Percentiles rank a stretch among this genome's conserved stretches.
Evolutionary conservation across 2,329 filamentous ascomycete species (phyloP).

Genomic region (Colletotrichum coccodes): DNA sequence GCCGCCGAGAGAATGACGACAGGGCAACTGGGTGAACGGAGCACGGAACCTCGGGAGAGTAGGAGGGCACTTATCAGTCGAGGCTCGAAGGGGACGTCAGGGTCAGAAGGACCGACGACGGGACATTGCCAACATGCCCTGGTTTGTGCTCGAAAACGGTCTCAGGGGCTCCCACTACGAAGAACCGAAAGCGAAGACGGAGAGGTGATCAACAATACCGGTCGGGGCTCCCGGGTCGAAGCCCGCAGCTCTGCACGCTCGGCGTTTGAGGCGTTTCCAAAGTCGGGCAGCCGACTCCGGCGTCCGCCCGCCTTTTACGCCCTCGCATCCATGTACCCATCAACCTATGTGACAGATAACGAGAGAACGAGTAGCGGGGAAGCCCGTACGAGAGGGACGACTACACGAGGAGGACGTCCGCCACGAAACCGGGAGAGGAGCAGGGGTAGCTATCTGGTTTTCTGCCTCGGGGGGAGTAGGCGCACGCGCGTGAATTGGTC

Average conservation of each 20-base stretch:
- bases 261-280: constrained; percentile 13
- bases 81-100: not conserved
- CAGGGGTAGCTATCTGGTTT: not conserved
- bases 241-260: constrained; percentile 8
- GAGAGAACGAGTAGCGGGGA: not conserved
- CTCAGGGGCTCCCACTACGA: not conserved
- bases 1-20: too few relatives aligned
- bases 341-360: not conserved
- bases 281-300: not conserved
- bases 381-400: constrained; percentile 5
- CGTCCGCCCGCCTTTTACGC: not conserved
- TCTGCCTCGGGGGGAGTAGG: not conserved
- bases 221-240: not conserved
- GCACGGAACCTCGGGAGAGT: too few relatives aligned
- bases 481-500: not conserved
- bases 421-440: not conserved
- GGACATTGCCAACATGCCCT: not conserved
- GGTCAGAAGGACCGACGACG: not conserved
- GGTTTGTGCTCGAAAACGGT: too few relatives aligned
- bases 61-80: too few relatives aligned
- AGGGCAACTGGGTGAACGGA: too few relatives aligned
- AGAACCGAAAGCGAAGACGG: not conserved
- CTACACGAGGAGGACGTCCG: not conserved
- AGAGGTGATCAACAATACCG: not conserved
- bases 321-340: too few relatives aligned